Conservation (phyloP, 164 flowering plant genomes). For the Piper longum region DNA sequence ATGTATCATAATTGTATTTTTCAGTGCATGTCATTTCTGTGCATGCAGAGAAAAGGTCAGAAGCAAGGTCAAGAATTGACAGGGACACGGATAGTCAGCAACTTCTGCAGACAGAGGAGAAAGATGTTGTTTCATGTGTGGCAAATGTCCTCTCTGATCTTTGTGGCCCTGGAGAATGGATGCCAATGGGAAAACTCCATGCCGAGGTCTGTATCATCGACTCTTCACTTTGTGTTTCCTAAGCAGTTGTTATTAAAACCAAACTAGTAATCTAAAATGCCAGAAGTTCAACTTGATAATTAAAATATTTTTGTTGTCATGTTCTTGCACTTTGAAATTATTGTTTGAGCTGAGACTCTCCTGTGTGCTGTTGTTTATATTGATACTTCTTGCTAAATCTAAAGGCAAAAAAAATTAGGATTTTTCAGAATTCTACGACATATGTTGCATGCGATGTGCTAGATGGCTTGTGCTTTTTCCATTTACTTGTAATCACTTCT, state of each 20-base stretch:
- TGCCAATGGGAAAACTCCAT: conserved; percentile 94
- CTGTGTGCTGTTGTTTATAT: too few species aligned
- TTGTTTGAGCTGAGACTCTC: too few species aligned
- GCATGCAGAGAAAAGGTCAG: conserved; percentile 64
- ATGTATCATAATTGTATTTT: background rate
- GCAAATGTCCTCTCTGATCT: conserved; percentile 90
- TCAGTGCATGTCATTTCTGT: background rate
- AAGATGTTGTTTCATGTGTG: conserved; percentile 90
- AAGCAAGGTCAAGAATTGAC: conserved; percentile 57
- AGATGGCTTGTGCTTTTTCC: too few species aligned
- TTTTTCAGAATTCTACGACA: too few species aligned
- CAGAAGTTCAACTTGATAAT: too few species aligned
- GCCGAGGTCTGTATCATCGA: conserved; percentile 40
- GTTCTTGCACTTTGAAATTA: too few species aligned
- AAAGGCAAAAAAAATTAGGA: too few species aligned
- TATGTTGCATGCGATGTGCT: too few species aligned
- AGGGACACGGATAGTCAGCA: conserved; percentile 79
- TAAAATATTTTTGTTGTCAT: too few species aligned
- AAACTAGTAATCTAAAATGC: background rate
- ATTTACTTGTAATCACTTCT: too few species aligned
- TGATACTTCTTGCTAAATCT: too few species aligned
- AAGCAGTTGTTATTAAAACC: too few species aligned
- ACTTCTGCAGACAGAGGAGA: conserved; percentile 77
- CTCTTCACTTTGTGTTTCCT: background rate
- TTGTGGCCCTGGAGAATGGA: conserved; percentile 98